A percentile compares a stretch with the other conserved stretches of the same genome.
Evolutionary conservation across 305 asterid species (phyloP).

Genomic region (Fraxinus angustifolia): DNA sequence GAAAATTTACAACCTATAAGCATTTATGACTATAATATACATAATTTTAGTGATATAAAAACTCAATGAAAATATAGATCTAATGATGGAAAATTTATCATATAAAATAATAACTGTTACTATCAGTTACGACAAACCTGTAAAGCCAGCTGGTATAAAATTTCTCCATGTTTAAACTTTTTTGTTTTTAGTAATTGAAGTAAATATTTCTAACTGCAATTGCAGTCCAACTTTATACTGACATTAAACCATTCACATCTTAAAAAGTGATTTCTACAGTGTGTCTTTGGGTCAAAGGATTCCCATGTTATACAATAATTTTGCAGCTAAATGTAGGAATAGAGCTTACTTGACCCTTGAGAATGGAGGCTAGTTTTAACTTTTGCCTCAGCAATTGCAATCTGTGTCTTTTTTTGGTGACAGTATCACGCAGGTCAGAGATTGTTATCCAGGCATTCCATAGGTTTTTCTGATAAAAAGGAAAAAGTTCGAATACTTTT

Average conservation of each 20-base stretch:
- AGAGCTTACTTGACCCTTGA: conserved; percentile 71
- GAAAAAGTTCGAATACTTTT: conserved; percentile 9
- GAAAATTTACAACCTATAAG: background rate
- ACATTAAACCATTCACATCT: background rate
- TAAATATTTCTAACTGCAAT: background rate
- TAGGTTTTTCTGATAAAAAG: conserved; percentile 55
- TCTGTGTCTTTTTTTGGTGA: conserved; percentile 82
- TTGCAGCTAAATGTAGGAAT: conserved; percentile 8
- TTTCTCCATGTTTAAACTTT: background rate
- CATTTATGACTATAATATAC: background rate
- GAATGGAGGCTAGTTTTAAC: conserved; percentile 84
- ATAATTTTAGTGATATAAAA: background rate
- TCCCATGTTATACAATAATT: background rate
- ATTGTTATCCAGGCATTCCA: conserved; percentile 95
- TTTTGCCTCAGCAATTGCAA: conserved; percentile 82
- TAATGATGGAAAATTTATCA: background rate
- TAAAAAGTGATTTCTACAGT: background rate
- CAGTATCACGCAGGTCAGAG: conserved; percentile 74
- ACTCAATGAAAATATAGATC: background rate
- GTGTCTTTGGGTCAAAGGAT: background rate
- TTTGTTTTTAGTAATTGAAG: background rate
- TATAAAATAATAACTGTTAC: background rate
- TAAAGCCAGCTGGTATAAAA: background rate
- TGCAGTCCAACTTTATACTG: background rate
- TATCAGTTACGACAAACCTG: background rate